Conservation (phyloP, 1,139 yeast species). For the Suhomyces guaymorum region DNA sequence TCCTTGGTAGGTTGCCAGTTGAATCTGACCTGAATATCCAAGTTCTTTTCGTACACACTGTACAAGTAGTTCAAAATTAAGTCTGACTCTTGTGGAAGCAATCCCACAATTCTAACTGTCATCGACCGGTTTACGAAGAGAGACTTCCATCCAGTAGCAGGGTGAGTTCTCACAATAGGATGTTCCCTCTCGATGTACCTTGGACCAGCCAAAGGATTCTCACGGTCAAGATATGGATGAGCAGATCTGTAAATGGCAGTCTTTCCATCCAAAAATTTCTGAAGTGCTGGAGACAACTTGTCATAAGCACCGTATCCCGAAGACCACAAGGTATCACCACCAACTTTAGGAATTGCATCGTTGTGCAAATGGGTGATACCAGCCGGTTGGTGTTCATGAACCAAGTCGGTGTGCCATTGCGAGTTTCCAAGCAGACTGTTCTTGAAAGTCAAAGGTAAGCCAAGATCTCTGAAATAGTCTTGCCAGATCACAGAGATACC, state of each 20-base stretch:
- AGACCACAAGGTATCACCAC: constrained; percentile 54
- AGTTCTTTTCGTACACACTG: constrained; percentile 43
- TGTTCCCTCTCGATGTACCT: constrained; percentile 44
- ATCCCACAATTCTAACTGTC: constrained; percentile 47
- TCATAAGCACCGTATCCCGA: constrained; percentile 55
- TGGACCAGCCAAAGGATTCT: constrained; percentile 45
- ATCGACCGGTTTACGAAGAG: constrained; percentile 46
- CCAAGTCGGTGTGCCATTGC: constrained; percentile 51
- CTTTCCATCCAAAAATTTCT: constrained; percentile 50
- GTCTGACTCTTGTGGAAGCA: constrained; percentile 42
- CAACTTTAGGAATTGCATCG: constrained; percentile 46
- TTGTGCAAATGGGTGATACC: constrained; percentile 50
- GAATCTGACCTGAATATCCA: constrained; percentile 48
- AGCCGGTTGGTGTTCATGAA: constrained; percentile 49
- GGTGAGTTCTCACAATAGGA: constrained; percentile 52
- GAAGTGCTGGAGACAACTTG: constrained; percentile 50
- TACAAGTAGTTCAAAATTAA: constrained; percentile 41
- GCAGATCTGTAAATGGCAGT: constrained; percentile 48
- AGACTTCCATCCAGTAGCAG: constrained; percentile 57
- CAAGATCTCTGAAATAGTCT: constrained; percentile 33
- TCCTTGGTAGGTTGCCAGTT: constrained; percentile 51
- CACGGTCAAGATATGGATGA: constrained; percentile 41
- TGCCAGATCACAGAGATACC: constrained; percentile 60
- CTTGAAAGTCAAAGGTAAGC: constrained; percentile 32
- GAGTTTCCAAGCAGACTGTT: constrained; percentile 35